Base-by-base conservation (phyloP, 2,329 filamentous ascomycete species). In the Colletotrichum spaethianum region DNA sequence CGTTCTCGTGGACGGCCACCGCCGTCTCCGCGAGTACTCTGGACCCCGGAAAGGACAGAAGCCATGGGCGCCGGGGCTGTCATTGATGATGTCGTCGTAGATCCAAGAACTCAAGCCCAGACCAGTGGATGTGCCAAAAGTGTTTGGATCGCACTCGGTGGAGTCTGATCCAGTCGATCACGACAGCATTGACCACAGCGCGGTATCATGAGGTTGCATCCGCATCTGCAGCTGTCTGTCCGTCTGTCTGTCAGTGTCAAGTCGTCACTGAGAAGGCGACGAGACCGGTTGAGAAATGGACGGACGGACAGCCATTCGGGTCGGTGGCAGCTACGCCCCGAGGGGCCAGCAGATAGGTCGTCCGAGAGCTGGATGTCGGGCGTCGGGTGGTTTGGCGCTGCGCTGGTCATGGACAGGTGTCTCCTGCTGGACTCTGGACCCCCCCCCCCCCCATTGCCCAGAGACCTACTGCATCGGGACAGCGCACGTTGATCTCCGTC, bases 141-240 rank as follows among this genome's bases (percentile, higher is more conserved):
- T n/a, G 52, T 55, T 11, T 62, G 20, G 28, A 52, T 46, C 26
- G 69, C 72, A 68, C 26, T 36, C 42, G 46, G 62, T 38, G 38
- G 53, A 26, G 59, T 44, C 26, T 61, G 68, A 57, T 23, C 63
- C n/a, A 65, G 64, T 61, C 59, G 63, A 69, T 65, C 46, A 69
- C 53, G 36, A 55, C 16, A 55, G 42, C 52, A 23, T 40, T 62
- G 46, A 44, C 42, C 40, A 23, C 36, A 48, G 57, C 40, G 67
- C 56, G 57, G 56, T 50, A 38, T 44, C 48, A 61, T 56, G 42
- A 67, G 55, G 38, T 61, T 23, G 40, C 46, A 55, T 66, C 20
- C 31, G 66, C n/a, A 46, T 31, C 53, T n/a, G 9, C 62, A 61
- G 38, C 38, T 70, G 36, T 61, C 63, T 42, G 50, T 62, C 46